Evolutionary conservation across 2,329 filamentous ascomycete genomes (phyloP), one percentile per base, ranked within the genome.

Genomic region (Teratosphaeria zuluensis): DNA sequence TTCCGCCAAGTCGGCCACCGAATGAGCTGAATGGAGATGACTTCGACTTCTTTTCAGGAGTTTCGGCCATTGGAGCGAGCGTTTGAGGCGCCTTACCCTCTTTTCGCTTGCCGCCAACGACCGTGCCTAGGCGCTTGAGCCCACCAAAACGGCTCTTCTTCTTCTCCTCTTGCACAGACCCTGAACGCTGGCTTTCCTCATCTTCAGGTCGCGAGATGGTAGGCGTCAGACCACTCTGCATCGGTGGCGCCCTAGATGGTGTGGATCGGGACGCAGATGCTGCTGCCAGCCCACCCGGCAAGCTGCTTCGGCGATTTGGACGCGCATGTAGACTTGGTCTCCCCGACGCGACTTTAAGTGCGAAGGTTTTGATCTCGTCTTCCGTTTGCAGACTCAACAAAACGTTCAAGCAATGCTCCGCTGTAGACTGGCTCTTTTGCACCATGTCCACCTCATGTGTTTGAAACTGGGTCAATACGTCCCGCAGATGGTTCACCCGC

Each of bases 401-500:
- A 8, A 86, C 81, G 64, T 90, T 90, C 59, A 99, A 77, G 30
- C 90, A 90, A 61, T 86, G 85, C 71, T 94, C 91, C 30, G 90
- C 86, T 12, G 86, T 84, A 60, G 84, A 78, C 62, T 90, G 84
- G 61, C 82, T 86, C 59, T 88, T 83, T 72, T 95, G 89, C 16
- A 92, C 85, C 65, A 89, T 85, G 70, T 99, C 94, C 31, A 90
- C 84, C 72, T 97, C 92, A 70, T 95, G 88, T 0, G 94, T 99
- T 73, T 95, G 87, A 67, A 92, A 88, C 69, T 96, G 92, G 0
- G 94, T 97, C 61, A 99, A 81, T 48, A 89, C 83, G 73, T 97
- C 92, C 62, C 92, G 88, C 60, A 99, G 80, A 69, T 95, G 88
- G 73, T 96, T 96, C 65, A 95, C 79, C 58, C 94, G 85, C 66